Conservation (phyloP, 345 rosid genomes). For the Punica granatum region DNA sequence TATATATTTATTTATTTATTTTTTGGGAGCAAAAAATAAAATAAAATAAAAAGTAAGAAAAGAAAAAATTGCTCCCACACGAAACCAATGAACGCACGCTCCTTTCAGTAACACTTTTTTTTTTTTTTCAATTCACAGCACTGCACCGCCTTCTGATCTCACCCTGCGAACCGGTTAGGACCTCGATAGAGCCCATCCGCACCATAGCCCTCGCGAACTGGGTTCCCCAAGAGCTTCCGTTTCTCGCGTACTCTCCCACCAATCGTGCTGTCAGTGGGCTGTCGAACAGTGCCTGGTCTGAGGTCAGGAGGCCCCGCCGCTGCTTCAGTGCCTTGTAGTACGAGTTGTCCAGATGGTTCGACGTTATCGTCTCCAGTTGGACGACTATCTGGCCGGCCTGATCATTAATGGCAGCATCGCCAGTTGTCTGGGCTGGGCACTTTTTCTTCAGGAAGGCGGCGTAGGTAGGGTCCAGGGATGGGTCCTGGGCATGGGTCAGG, state of each 20-base stretch:
- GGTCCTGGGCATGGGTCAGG: constrained; percentile 9
- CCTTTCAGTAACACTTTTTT: neutral
- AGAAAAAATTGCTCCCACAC: neutral
- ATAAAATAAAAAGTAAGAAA: no score
- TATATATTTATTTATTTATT: no score
- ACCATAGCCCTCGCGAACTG: constrained; percentile 21
- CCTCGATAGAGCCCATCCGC: constrained; percentile 22
- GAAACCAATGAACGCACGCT: neutral
- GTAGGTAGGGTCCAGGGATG: constrained; percentile 8
- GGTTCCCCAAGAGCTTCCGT: neutral
- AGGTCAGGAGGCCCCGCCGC: constrained; percentile 1
- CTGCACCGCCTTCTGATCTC: constrained; percentile 16
- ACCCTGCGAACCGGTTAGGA: constrained; percentile 17
- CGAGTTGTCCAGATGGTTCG: neutral
- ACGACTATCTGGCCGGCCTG: neutral
- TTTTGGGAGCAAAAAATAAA: no score
- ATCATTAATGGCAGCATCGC: neutral
- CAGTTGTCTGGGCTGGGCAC: constrained; percentile 4
- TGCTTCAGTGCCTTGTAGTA: constrained; percentile 11
- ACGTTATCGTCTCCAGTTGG: neutral
- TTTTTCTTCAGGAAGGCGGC: constrained; percentile 9
- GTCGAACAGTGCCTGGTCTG: constrained; percentile 7
- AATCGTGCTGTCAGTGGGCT: neutral
- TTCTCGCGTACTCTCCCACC: neutral
- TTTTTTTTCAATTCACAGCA: neutral